Conservation (phyloP, 805 yeast genomes). For the Candida broadrunensis region DNA sequence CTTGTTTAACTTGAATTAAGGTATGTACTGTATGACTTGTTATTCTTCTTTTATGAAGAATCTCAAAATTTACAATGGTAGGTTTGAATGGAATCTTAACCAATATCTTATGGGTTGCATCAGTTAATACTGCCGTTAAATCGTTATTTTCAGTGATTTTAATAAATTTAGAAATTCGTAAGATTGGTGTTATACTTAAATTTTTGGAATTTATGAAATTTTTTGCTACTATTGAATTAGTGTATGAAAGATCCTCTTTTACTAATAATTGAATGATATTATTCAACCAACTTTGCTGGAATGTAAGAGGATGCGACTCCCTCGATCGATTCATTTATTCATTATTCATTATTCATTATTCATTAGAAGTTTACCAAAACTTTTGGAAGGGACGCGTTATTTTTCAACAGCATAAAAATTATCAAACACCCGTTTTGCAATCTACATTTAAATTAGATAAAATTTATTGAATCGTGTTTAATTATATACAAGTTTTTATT, state of each 20-base stretch:
- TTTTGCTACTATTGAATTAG: slow-evolving; percentile 12
- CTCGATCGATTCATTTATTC: background rate
- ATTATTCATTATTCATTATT: no score
- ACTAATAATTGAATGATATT: slow-evolving; percentile 8
- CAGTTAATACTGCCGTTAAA: slow-evolving; percentile 29
- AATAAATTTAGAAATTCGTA: slow-evolving; percentile 24
- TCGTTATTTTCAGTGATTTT: slow-evolving; percentile 19
- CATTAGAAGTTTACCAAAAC: no score
- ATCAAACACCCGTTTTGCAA: no score
- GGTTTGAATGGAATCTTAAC: slow-evolving; percentile 25
- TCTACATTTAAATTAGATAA: no score
- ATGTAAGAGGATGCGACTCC: slow-evolving; percentile 12
- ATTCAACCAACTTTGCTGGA: slow-evolving; percentile 25
- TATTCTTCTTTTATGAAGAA: slow-evolving; percentile 26
- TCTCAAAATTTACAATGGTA: slow-evolving; percentile 28
- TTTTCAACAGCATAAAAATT: no score
- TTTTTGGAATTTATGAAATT: slow-evolving; percentile 9
- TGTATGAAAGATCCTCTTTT: slow-evolving; percentile 3
- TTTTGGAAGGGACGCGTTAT: no score
- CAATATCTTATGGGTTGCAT: slow-evolving; percentile 26
- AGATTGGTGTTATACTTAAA: slow-evolving; percentile 19
- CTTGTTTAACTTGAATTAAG: slow-evolving; percentile 24
- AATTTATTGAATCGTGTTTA: no score
- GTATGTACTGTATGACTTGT: slow-evolving; percentile 28
- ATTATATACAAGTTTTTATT: background rate